phyloP scores from a whole-genome alignment of 352 stramenopile genomes.

The Pythium monospermum region DNA sequence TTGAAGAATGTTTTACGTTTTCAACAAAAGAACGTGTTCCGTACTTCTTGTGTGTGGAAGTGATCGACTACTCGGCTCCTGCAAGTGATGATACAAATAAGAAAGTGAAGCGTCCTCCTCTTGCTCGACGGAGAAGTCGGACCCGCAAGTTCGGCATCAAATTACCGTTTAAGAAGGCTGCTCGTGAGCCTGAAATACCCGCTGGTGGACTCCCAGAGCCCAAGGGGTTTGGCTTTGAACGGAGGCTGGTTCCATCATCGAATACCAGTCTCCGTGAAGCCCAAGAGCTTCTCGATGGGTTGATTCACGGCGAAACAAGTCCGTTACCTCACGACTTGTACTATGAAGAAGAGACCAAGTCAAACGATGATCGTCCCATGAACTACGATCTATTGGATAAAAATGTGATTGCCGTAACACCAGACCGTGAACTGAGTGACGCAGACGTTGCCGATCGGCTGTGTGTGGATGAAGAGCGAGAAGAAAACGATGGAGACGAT shows the following conservation, averaged over 20 bases:
- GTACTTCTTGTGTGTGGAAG: conserved; percentile 78
- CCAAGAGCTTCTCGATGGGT: conserved; percentile 2
- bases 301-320: background rate
- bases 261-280: background rate
- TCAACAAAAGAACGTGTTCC: conserved; percentile 82
- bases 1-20: conserved; percentile 80
- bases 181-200: too few species aligned
- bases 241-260: background rate
- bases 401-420: conserved; percentile 15
- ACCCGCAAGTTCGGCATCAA: conserved; percentile 17
- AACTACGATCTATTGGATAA: conserved; percentile 7
- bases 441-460: conserved; percentile 2
- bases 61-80: conserved; percentile 58
- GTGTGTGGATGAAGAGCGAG: conserved; percentile 24
- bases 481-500: conserved; percentile 18
- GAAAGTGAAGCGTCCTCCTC: conserved; percentile 2
- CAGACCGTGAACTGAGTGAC: background rate
- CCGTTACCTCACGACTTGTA: conserved; percentile 17
- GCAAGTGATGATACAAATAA: conserved; percentile 3
- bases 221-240: background rate
- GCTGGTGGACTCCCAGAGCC: background rate
- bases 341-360: conserved; percentile 27
- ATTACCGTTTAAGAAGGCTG: conserved; percentile 21
- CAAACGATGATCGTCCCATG: background rate
- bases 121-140: conserved; percentile 1